Percentiles rank a stretch among this genome's conserved stretches.
Evolutionary conservation across 371 early-diverging fungal species (phyloP).

Genomic region (Racocetra persica): DNA sequence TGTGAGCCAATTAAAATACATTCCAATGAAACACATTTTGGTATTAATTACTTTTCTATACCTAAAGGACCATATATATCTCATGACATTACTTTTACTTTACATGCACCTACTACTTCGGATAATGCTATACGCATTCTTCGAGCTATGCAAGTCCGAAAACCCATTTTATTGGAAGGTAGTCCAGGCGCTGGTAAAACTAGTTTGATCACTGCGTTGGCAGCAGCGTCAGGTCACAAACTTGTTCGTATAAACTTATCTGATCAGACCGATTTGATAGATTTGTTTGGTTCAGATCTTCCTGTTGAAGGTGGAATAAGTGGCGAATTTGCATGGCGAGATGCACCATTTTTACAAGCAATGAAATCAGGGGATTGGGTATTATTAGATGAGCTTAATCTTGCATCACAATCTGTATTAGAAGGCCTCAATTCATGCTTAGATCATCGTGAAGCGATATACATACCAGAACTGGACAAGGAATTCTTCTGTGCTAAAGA

Average conservation of each 20-base stretch:
- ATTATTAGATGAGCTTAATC: constrained; percentile 98
- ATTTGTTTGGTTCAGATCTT: constrained; percentile 98
- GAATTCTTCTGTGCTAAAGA: constrained; percentile 81
- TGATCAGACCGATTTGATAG: constrained; percentile 99
- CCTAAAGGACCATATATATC: constrained; percentile 62
- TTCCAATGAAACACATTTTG: constrained; percentile 59
- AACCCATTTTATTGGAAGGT: constrained; percentile 98
- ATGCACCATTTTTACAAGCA: constrained; percentile 96
- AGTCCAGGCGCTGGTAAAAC: constrained; percentile 99
- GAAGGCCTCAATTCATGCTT: constrained; percentile 99
- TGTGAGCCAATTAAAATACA: constrained; percentile 55
- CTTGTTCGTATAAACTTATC: constrained; percentile 98
- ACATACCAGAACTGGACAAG: constrained; percentile 93
- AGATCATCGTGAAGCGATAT: constrained; percentile 97
- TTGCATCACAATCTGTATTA: constrained; percentile 98
- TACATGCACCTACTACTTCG: constrained; percentile 90
- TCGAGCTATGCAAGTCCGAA: constrained; percentile 92
- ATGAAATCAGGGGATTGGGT: constrained; percentile 98
- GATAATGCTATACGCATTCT: constrained; percentile 92
- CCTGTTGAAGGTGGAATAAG: constrained; percentile 90
- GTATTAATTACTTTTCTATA: constrained; percentile 82
- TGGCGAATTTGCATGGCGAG: constrained; percentile 95
- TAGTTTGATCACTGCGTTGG: constrained; percentile 89
- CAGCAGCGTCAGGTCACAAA: constrained; percentile 80
- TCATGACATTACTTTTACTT: constrained; percentile 73